Evolutionary conservation across 352 stramenopile species (phyloP).

Genomic region (Globisporangium paroecandrum): DNA sequence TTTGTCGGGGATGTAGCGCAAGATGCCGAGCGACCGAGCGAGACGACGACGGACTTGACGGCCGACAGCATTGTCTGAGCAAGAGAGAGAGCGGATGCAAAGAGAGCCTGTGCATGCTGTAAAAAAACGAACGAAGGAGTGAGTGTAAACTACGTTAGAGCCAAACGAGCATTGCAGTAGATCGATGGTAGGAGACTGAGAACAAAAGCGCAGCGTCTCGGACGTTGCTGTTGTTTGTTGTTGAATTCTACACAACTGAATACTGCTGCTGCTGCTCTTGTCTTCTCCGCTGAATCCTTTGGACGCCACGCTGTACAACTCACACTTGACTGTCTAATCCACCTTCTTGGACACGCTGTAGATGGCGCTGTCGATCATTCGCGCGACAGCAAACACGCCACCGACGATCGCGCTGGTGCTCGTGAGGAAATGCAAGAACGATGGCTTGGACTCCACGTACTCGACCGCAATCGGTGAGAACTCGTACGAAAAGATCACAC

Average conservation of each 20-base stretch:
- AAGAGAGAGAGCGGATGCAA: background rate
- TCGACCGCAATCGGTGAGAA: constrained; percentile 88
- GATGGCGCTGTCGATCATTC: constrained; percentile 84
- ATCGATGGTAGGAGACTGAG: background rate
- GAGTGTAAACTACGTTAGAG: constrained; percentile 15
- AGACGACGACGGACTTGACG: background rate
- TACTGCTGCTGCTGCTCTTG: background rate
- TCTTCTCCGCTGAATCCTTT: background rate
- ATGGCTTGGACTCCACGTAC: constrained; percentile 84
- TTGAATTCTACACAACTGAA: constrained; percentile 7
- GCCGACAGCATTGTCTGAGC: constrained; percentile 2
- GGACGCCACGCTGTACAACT: background rate
- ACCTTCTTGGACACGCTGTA: constrained; percentile 89
- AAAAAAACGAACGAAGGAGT: constrained; percentile 7
- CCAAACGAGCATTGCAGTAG: background rate
- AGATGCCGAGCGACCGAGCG: background rate
- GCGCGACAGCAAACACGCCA: constrained; percentile 81
- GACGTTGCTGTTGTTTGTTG: background rate
- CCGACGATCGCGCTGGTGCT: constrained; percentile 86
- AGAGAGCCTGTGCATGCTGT: background rate
- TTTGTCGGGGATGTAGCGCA: constrained; percentile 11
- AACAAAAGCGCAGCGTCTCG: constrained; percentile 2
- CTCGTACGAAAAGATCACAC: constrained; percentile 87
- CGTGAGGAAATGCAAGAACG: constrained; percentile 83
- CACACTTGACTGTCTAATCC: constrained; percentile 41